phyloP scores from a whole-genome alignment of 495 filamentous ascomycete genomes.

The Friedmanniomyces simplex region DNA sequence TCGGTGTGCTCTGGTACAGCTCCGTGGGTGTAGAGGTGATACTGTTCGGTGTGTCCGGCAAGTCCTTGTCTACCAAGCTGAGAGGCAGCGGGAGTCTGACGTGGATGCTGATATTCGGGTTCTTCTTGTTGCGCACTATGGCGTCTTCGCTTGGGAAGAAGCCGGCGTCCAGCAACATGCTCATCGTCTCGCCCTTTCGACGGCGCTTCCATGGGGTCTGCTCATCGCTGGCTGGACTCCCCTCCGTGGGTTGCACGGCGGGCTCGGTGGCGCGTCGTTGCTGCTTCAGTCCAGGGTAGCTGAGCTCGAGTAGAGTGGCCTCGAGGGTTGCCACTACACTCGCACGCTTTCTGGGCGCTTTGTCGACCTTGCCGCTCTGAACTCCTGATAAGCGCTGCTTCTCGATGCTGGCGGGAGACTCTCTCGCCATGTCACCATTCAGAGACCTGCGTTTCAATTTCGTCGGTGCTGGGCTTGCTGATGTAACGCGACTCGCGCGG shows the following conservation, averaged over 20 bases:
- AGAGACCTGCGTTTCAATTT: not conserved
- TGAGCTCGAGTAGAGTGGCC: conserved; percentile 1
- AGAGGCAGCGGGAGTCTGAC: conserved; percentile 3
- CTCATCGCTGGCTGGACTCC: not conserved
- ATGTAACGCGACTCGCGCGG: too few species aligned
- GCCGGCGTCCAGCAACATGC: conserved; percentile 14
- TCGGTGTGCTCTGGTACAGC: conserved; percentile 1
- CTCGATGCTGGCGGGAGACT: not conserved
- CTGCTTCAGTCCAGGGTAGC: not conserved
- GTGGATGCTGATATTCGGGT: not conserved
- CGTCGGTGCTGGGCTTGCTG: too few species aligned
- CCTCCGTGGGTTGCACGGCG: not conserved
- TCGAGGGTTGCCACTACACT: not conserved
- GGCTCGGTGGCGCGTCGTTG: conserved; percentile 3
- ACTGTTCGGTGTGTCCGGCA: conserved; percentile 12
- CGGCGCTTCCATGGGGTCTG: conserved; percentile 1
- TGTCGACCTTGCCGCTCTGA: conserved; percentile 6
- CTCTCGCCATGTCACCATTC: not conserved
- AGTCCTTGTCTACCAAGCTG: conserved; percentile 1
- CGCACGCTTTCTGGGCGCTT: not conserved
- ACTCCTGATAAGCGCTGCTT: not conserved
- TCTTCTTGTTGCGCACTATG: not conserved
- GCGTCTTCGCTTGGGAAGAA: conserved; percentile 7
- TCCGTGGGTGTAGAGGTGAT: conserved; percentile 13
- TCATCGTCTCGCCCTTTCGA: conserved; percentile 16